Conservation (phyloP, 176 grass and related monocot genomes). For the Paspalum vaginatum region DNA sequence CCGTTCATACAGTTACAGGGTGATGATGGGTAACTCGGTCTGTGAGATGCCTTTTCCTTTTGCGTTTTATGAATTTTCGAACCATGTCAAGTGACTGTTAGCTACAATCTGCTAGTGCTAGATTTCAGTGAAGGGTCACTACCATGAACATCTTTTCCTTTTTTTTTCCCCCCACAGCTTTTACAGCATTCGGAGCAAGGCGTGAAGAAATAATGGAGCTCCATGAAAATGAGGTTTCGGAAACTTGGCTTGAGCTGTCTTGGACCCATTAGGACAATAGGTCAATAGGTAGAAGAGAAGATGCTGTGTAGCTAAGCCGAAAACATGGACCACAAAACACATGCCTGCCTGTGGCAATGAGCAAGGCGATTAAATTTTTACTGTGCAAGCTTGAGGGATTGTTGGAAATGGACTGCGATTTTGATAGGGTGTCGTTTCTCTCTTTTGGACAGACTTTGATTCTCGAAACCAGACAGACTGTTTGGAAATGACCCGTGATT, state of each 20-base stretch:
- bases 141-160: slow-evolving; percentile 24
- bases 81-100: not conserved
- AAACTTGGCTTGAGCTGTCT: not conserved
- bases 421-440: not conserved
- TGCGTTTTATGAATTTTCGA: not conserved
- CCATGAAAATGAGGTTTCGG: not conserved
- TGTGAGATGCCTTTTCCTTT: not conserved
- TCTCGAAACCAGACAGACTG: not conserved
- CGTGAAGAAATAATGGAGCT: slow-evolving; percentile 1
- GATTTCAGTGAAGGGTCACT: slow-evolving; percentile 7
- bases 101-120: not conserved
- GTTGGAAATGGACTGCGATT: not conserved
- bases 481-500: not conserved
- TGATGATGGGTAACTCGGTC: not conserved
- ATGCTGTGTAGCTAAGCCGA: not conserved
- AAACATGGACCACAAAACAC: slow-evolving; percentile 2
- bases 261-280: not conserved
- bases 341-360: not conserved
- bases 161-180: slow-evolving; percentile 22
- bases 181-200: slow-evolving; percentile 13
- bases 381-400: not conserved
- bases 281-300: not conserved
- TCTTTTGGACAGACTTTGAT: not conserved
- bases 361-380: not conserved
- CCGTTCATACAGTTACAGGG: not conserved